Evolutionary conservation across 192 early-diverging fungal species (phyloP), one percentile per base, ranked within the genome.

Genomic region (Mortierella alpina): DNA sequence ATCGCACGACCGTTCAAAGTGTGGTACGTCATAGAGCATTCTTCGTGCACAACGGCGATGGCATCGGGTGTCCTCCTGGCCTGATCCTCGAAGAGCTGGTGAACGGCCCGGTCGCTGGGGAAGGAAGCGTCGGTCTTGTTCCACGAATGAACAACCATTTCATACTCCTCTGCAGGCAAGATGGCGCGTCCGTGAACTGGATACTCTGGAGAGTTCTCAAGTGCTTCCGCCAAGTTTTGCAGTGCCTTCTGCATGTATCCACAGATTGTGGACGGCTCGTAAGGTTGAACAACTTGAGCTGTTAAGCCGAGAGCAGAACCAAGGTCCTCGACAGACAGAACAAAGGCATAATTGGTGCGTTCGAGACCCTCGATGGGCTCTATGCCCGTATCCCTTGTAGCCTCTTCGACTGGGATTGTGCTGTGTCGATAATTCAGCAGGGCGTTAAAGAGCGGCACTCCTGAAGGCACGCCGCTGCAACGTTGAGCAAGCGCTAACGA

Each of bases 291-390:
- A n/a, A n/a, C 11, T 46, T 62, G 40, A 46, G 60, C 60, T 46
- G 60, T 62, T 14, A 62, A 13, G 15, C 60, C 42, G 23, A 62
- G 60, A 62, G 60, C 7, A 9, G 17, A 8, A 18, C 42, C 60
- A n/a, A n/a, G 15, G 45, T 62, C 60, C 47, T 62, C 60, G 1
- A 62, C 42, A 17, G 60, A 44, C 7, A 62, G 13, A 15, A n/a
- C n/a, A 8, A 62, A 62, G 42, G 60, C 42, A 46, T 62, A 62
- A 45, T 62, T 62, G 60, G 40, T 62, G 7, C 60, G 60, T 40
- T 62, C 44, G 12, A 46, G 22, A 2, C 7, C 40, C 7, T 44
- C 23, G 7, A 60, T 20, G 8, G 41, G 14, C 20, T 57, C 55
- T 6, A 57, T 57, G 14, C 55, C 55, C 10, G 14, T 18, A 15